Evolutionary conservation across 2,329 filamentous ascomycete species (phyloP), one percentile per base, ranked within the genome.

Genomic region (Fusarium aywerte): DNA sequence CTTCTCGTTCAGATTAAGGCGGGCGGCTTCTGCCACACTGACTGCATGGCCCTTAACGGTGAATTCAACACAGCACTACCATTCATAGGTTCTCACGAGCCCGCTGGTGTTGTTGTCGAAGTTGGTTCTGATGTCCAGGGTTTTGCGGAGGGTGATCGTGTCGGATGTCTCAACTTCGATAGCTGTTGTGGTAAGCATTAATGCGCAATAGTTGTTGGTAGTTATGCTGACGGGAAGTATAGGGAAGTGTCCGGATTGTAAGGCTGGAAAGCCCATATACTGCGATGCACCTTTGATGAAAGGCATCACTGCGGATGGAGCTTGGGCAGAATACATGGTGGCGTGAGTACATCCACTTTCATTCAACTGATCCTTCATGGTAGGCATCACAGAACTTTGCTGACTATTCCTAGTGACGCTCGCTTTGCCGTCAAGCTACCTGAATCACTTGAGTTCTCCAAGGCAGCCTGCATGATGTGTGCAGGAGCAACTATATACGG

Each of bases 141-240:
- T 0, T 49, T 64, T 3, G 1, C 13, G 1, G 3, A 16, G 0
- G 45, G 52, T 8, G 59, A 63, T 12, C 45, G 58, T 0, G 61
- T 64, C 4, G 52, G 45, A 7, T 58, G 59, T 15, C 39, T 64
- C 7, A 58, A 63, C 23, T 64, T 64, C 35, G 61, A 64, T 2
- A 48, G 47, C 35, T 64, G 42, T 4, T 63, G 36, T 9, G 45
- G 52, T 48, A 29, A 4, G 45, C 1, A 0, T n/a, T n/a, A 3
- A 13, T 9, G 10, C 11, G 4, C 0, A 3, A 0, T 3, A 1
- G 2, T 2, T 4, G 27, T 31, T 5, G 5, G 11, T 4, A 8
- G 3, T 16, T 33, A 6, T 25, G 4, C 33, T 53, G 7, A 62
- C 8, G 1, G 9, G 5, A 0, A 16, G 5, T 7, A 11, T 0